Percentiles rank a stretch among this genome's conserved stretches.
Evolutionary conservation across 345 rosid species (phyloP).

Genomic region (Boechera stricta): DNA sequence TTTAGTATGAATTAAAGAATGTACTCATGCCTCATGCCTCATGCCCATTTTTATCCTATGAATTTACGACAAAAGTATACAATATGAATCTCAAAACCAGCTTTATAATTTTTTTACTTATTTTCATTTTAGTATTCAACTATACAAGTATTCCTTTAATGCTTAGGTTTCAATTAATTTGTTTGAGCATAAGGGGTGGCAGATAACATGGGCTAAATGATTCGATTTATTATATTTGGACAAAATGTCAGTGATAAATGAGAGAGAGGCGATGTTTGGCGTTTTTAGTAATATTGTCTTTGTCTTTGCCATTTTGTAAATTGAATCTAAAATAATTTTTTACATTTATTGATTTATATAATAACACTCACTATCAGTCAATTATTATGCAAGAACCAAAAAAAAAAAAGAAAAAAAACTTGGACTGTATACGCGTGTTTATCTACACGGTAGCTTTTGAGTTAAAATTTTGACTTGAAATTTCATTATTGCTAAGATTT

Average conservation of each 20-base stretch:
- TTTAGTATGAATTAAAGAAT: too few species aligned
- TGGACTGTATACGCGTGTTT: constrained; percentile 21
- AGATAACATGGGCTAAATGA: constrained; percentile 42
- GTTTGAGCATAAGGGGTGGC: constrained; percentile 40
- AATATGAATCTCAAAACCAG: not conserved
- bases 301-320: constrained; percentile 37
- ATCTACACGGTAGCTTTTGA: not conserved
- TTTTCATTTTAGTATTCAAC: not conserved
- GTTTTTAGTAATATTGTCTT: constrained; percentile 36
- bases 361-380: constrained; percentile 37
- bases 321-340: not conserved
- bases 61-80: not conserved
- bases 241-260: constrained; percentile 50
- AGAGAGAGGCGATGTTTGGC: constrained; percentile 44
- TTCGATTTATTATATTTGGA: constrained; percentile 54
- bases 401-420: not conserved
- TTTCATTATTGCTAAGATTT: constrained; percentile 15
- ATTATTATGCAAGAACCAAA: constrained; percentile 32
- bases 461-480: not conserved
- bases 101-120: not conserved
- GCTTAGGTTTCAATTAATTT: constrained; percentile 25
- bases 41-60: too few species aligned
- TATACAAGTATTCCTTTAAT: not conserved
- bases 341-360: not conserved
- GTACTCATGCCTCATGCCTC: too few species aligned